Evolutionary conservation across 345 rosid species (phyloP), one percentile per base, ranked within the genome.

Genomic region (Raphanus sativus): DNA sequence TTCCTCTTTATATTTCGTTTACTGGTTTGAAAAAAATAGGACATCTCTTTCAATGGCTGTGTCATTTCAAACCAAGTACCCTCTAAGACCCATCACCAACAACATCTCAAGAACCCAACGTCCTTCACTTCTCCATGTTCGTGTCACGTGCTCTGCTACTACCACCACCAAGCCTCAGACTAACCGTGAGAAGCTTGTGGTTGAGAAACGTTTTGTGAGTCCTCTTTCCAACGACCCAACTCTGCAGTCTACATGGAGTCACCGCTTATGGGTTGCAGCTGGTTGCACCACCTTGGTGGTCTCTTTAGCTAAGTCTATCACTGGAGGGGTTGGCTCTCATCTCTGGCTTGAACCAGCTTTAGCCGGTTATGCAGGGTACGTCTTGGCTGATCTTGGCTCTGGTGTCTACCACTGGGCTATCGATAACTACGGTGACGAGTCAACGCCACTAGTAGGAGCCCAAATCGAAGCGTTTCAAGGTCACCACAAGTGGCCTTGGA

Each of bases 401-500:
- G 97, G 97, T 29, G 86, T 92, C 15, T 94, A 92, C 85, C 98
- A 94, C 45, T 94, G 98, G 98, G 95, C 92, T 24, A 89, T 88
- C 0, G 98, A 92, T 69, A 94, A 94, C 77, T 92, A 90, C 3
- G 98, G 98, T 0, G 90, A 84, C 70, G 91, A 70, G 26, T 85
- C 91, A 0, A 92, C 96, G 3, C 94, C 90, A 0, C 2, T 92
- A 8, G 87, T 94, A 6, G 94, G 98, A 38, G 0, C 82, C 11
- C 98, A 94, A 65, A 92, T 92, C 4, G 95, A 92, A 77, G 97
- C 95, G 17, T 92, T 90, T 72, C 97, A 89, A 50, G 98, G 97
- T 11, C 98, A 94, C 75, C 98, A 94, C 67, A 90, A 81, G 84
- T 90, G 88, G 91, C 97, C 97, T 8, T 90, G 97, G 97, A 89